Conservation (phyloP, 2,329 filamentous ascomycete genomes). For the Aspergillus ustus region DNA sequence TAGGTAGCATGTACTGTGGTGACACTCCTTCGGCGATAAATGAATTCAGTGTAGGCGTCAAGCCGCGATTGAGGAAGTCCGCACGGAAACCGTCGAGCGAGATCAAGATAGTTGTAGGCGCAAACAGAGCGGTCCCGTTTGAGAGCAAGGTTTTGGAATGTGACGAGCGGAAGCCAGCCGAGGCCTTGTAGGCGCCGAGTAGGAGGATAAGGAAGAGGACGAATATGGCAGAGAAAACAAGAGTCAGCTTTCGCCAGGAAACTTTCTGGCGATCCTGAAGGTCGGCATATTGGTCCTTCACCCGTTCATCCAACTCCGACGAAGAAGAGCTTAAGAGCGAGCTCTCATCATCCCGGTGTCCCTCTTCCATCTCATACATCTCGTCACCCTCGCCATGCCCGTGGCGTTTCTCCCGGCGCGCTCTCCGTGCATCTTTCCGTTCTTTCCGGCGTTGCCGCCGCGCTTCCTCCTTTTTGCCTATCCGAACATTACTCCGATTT, state of each 20-base stretch:
- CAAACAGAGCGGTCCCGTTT: conserved; percentile 89
- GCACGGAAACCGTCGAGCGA: conserved; percentile 95
- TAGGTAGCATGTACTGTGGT: conserved; percentile 88
- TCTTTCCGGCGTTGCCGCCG: conserved; percentile 54
- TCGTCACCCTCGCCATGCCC: conserved; percentile 68
- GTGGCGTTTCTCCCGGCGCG: conserved; percentile 58
- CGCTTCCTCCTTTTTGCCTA: conserved; percentile 56
- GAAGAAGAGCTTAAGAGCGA: conserved; percentile 20
- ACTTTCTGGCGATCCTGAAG: conserved; percentile 30
- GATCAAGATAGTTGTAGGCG: conserved; percentile 89
- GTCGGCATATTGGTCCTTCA: conserved; percentile 37
- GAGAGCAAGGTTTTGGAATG: conserved; percentile 47
- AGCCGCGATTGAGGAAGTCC: conserved; percentile 81
- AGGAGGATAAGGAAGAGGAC: conserved; percentile 60
- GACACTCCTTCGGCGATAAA: conserved; percentile 85
- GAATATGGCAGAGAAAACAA: conserved; percentile 52
- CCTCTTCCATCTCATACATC: conserved; percentile 91
- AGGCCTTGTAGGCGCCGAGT: conserved; percentile 62
- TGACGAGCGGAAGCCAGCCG: conserved; percentile 40
- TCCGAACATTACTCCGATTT: conserved; percentile 54
- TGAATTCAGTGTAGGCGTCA: conserved; percentile 80
- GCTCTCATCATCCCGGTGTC: conserved; percentile 52
- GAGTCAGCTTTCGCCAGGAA: conserved; percentile 40
- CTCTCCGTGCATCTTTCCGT: conserved; percentile 42
- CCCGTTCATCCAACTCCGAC: conserved; percentile 56